Evolutionary conservation across 192 early-diverging fungal species (phyloP), one percentile per base, ranked within the genome.

Genomic region (Coemansia sp.): DNA sequence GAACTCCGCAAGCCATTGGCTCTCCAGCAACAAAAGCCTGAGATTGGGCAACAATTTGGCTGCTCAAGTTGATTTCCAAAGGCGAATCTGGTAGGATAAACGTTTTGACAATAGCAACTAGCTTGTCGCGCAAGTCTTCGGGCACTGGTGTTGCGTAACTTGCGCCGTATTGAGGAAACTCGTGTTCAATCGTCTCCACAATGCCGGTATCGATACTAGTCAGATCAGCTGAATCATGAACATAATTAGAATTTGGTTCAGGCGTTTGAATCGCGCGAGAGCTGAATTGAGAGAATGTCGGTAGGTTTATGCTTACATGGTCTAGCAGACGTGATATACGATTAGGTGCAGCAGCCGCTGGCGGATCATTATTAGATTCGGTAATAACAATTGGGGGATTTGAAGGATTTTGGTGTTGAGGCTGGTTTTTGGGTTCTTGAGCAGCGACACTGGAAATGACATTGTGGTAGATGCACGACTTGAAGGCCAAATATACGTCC

Each of bases 401-500:
- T 19, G 49, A 23, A 2, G 22, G 0, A 22, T 3, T 11, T 9
- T 0, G 49, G 4, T 19, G 49, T 51, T 51, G 35, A 3, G 19
- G 19, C 9, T 39, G 32, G 12, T 35, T n/a, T 19, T 20, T 1
- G 18, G n/a, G 4, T 3, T 26, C 26, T 24, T 43, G 32, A 13
- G n/a, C 27, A 24, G 26, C 2, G 3, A 1, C 38, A 23, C 23
- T 20, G n/a, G 26, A 41, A 2, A 45, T 23, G 12, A 60, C 54
- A 24, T 54, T 60, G 48, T 47, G 43, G 20, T 66, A 66, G 11
- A 69, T 61, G 12, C 61, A 61, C 22, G 19, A 19, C 50, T 77
- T 77, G 35, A 77, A 65, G 18, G 74, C 74, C 32, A 61, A 57
- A 43, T 71, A 77, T 1, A 68, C 65, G n/a, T 77, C 74, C 12